These are phyloP conservation scores for Cystobasidium onofrii DNA, from an alignment of 768 basidiomycete genomes.

Conservation along the genomic window DNA sequence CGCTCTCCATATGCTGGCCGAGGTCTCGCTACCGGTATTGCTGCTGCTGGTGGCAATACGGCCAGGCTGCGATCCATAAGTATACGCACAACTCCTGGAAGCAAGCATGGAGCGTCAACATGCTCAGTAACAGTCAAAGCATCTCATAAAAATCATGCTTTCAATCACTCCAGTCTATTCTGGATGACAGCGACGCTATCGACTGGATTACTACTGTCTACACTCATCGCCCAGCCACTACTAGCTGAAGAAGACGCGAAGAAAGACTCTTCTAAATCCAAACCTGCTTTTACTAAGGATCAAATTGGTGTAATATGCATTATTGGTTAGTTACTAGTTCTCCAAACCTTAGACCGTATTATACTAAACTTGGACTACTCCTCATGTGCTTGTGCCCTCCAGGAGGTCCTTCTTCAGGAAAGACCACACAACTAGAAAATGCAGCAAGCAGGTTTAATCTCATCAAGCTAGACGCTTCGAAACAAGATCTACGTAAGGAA, in stretches of 20 bases:
- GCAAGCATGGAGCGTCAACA: neutral
- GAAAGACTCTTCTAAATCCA: neutral
- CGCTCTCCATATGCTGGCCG: no score
- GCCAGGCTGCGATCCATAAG: neutral
- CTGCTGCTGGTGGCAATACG: neutral
- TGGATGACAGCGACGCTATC: neutral
- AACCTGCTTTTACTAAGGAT: neutral
- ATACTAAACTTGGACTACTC: no score
- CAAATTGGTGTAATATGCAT: slow-evolving; percentile 21
- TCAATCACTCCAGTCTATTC: no score
- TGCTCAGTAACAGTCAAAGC: neutral
- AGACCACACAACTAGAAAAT: slow-evolving; percentile 20
- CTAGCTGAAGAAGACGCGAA: neutral
- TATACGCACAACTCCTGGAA: neutral
- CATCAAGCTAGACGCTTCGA: slow-evolving; percentile 4
- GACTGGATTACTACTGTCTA: neutral
- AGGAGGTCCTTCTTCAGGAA: slow-evolving; percentile 19
- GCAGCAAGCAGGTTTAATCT: slow-evolving; percentile 11
- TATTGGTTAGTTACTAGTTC: neutral
- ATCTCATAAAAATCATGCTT: neutral
- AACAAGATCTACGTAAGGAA: neutral
- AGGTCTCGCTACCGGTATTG: no score
- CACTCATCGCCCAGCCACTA: neutral
- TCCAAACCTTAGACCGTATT: no score
- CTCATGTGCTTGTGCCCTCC: no score